A percentile compares a stretch with the other conserved stretches of the same genome.
Conservation (phyloP, 2,329 filamentous ascomycete genomes). For the Aspergillus pseudoterreus region DNA sequence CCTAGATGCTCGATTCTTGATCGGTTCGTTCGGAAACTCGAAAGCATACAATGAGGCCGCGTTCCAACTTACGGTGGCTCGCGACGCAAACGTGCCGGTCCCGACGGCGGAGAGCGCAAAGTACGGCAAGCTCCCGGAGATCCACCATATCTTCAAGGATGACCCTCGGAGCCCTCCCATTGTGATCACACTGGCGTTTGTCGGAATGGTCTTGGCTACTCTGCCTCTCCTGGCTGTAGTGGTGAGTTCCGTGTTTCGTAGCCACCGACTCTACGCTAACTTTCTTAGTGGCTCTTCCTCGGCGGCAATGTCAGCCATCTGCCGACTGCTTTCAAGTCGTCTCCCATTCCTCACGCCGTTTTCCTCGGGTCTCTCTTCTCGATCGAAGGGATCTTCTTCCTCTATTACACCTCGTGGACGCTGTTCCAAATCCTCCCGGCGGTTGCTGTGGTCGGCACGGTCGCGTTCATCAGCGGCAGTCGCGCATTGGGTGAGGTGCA, state of each 20-base stretch:
- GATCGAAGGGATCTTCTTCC: conserved; percentile 88
- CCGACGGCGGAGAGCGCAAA: conserved; percentile 66
- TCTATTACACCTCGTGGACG: conserved; percentile 91
- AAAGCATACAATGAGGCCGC: conserved; percentile 63
- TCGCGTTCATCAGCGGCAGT: conserved; percentile 81
- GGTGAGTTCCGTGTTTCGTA: conserved; percentile 49
- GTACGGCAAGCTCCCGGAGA: conserved; percentile 79
- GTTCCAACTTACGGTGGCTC: conserved; percentile 68
- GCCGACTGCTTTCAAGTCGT: conserved; percentile 66
- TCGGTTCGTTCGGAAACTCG: conserved; percentile 80
- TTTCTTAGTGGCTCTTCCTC: conserved; percentile 67
- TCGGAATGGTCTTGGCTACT: conserved; percentile 66
- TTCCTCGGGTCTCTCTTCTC: conserved; percentile 85
- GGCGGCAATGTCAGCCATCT: conserved; percentile 82
- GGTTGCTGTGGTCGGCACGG: conserved; percentile 61
- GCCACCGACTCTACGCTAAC: background rate
- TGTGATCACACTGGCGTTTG: conserved; percentile 74
- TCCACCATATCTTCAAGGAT: conserved; percentile 82
- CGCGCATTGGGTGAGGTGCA: conserved; percentile 92
- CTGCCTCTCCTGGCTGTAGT: conserved; percentile 69
- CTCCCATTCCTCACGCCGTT: conserved; percentile 74
- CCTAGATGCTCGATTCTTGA: conserved; percentile 74
- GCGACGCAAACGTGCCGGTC: conserved; percentile 59
- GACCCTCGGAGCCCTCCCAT: conserved; percentile 78
- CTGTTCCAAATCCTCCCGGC: conserved; percentile 84